phyloP scores from a whole-genome alignment of 768 basidiomycete species.

The Agaricus blazei region DNA sequence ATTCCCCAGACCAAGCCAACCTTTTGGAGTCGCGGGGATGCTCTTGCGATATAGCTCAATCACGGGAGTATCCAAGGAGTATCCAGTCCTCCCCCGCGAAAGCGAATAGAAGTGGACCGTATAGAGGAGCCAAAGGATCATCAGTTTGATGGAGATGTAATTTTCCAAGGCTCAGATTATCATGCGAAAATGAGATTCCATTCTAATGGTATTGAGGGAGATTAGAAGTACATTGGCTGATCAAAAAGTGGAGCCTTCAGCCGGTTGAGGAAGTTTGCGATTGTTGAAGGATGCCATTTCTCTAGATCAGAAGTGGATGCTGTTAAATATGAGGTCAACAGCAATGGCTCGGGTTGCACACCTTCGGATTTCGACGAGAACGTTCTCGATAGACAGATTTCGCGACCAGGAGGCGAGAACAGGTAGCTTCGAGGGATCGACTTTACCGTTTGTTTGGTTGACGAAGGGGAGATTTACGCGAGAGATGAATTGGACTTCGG shows the following conservation, averaged over 20 bases:
- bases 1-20: no score
- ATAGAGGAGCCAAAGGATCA: no score
- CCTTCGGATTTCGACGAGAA: slow-evolving; percentile 93
- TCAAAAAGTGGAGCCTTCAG: slow-evolving; percentile 76
- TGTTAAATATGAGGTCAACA: background rate
- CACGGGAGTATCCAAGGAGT: no score
- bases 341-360: slow-evolving; percentile 30
- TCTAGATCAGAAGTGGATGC: slow-evolving; percentile 34
- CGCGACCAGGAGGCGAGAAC: slow-evolving; percentile 75
- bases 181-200: background rate
- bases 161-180: no score
- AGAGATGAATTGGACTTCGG: slow-evolving; percentile 80
- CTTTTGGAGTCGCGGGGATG: no score
- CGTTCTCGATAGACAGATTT: slow-evolving; percentile 75
- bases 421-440: slow-evolving; percentile 66
- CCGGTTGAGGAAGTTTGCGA: slow-evolving; percentile 91
- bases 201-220: background rate
- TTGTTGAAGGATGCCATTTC: slow-evolving; percentile 94
- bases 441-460: slow-evolving; percentile 64
- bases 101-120: no score
- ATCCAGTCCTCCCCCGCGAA: no score
- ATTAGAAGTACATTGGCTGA: background rate
- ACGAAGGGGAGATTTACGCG: slow-evolving; percentile 95
- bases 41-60: no score
- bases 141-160: no score